Base-by-base conservation (phyloP, 257 asterid species). In the Verbena officinalis region DNA sequence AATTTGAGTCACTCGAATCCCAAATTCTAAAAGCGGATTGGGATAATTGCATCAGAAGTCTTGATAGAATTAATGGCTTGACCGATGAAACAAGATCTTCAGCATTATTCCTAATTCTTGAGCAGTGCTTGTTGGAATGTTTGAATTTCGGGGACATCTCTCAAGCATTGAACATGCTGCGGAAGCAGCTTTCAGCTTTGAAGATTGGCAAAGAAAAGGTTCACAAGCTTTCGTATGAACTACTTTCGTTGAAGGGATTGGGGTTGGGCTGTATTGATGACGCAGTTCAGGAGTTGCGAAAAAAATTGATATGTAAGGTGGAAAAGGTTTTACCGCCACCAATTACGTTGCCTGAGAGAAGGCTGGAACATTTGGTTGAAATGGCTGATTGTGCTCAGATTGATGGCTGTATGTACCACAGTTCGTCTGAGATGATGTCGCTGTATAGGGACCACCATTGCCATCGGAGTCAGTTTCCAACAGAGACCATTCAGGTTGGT, bases 331-430 rank as follows among this genome's bases (percentile, higher is more conserved):
- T 91, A 67, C 96, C 95, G 6, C 91, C 95, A 4, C 96, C 97
- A 4, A 71, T 87, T 58, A 78, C 84, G 22, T 64, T 92, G 64
- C 95, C 98, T 1, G 88, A 89, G 70, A 77, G 91, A 70, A 85
- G 97, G 78, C 85, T 92, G 76, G 96, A 89, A 72, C 81, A 79
- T 70, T 79, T 86, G 90, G 77, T 89, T 63, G 98, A 91, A 82
- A 78, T 77, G 82, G 89, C 90, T 14, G 57, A 84, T 13, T 48
- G 80, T 69, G 81, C 84, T 6, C 89, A 83, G 84, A 69, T 91
- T 52, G 96, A 86, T 60, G 68, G 72, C 17, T 92, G 97, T 69
- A 66, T 55, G 33, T 82, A 89, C 74, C 98, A 92, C 76, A 81
- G 68, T 67, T 79, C 84, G 3, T 65, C 80, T 62, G 81, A 83